Conservation (phyloP, 1,284 basidiomycete genomes). For the Ceratobasidium sp. region DNA sequence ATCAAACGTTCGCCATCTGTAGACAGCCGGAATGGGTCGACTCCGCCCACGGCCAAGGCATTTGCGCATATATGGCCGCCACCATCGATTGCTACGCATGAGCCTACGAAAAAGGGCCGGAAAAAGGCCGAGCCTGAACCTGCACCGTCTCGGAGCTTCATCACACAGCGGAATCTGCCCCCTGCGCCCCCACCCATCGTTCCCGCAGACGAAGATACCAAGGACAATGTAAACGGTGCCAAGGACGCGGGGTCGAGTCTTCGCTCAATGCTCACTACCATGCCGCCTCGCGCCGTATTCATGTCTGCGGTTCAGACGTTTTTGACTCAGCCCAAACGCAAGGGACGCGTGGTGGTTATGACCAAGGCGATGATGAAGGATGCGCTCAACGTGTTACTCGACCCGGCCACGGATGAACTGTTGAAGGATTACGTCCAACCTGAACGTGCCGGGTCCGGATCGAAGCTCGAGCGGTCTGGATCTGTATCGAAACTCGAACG, state of each 20-base stretch:
- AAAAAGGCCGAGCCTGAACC: slow-evolving; percentile 19
- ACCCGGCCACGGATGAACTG: slow-evolving; percentile 23
- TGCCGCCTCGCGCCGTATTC: slow-evolving; percentile 18
- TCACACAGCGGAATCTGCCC: slow-evolving; percentile 18
- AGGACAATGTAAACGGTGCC: not conserved
- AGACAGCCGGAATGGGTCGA: not conserved
- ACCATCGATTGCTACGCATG: not conserved
- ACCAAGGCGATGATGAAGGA: slow-evolving; percentile 37
- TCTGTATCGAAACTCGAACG: not conserved
- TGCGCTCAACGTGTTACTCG: slow-evolving; percentile 21
- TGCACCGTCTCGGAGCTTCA: slow-evolving; percentile 14
- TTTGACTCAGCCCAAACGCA: slow-evolving; percentile 1
- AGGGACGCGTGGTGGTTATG: slow-evolving; percentile 26
- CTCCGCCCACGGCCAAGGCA: not conserved
- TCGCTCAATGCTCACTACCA: slow-evolving; percentile 22
- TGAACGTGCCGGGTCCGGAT: not conserved
- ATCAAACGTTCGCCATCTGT: not conserved
- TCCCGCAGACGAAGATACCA: slow-evolving; percentile 2
- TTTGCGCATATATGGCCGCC: slow-evolving; percentile 27
- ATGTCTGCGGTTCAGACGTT: slow-evolving; percentile 12
- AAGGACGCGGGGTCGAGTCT: slow-evolving; percentile 23
- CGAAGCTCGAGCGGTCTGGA: not conserved
- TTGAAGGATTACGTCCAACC: slow-evolving; percentile 32
- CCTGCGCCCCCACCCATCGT: not conserved
- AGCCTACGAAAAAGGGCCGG: slow-evolving; percentile 27